Conservation (phyloP, 1,284 basidiomycete species). For the Trametes sp. region DNA sequence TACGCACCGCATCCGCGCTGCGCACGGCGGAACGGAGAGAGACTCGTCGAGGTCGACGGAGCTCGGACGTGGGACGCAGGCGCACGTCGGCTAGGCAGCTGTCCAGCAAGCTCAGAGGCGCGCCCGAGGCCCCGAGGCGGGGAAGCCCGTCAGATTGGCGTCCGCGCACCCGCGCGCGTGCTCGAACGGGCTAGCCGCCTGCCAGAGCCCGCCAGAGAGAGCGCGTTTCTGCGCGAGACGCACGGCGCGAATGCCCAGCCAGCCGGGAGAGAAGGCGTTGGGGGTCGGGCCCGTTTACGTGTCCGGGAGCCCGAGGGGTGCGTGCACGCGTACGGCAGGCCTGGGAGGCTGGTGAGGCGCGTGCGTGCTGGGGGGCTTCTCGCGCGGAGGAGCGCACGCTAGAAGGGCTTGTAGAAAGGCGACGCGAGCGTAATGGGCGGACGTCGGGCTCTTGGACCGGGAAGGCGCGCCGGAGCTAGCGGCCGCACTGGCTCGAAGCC, state of each 20-base stretch:
- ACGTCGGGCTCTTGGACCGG: background rate
- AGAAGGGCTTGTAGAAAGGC: too few relatives aligned
- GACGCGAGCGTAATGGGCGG: background rate
- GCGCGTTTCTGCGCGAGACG: too few relatives aligned
- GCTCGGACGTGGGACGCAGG: slow-evolving; percentile 3
- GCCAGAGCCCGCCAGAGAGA: background rate
- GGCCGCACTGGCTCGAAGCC: background rate
- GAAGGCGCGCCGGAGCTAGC: slow-evolving; percentile 1
- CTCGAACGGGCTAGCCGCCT: background rate
- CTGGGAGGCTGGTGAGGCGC: background rate
- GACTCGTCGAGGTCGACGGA: background rate
- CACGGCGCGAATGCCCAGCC: background rate
- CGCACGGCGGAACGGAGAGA: background rate
- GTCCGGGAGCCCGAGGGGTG: background rate
- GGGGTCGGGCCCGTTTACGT: background rate
- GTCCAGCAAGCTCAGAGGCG: background rate
- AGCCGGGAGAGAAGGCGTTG: background rate
- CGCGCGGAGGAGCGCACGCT: slow-evolving; percentile 8
- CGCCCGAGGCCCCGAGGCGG: background rate
- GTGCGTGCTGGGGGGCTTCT: background rate
- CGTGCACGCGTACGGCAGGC: background rate
- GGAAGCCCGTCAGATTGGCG: background rate
- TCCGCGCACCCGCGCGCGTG: too few relatives aligned
- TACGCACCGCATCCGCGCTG: too few relatives aligned
- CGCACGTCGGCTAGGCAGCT: background rate